These are phyloP conservation scores for Hypoxylon sp. DNA, from an alignment of 2,329 filamentous ascomycete genomes.

Conservation along the genomic window DNA sequence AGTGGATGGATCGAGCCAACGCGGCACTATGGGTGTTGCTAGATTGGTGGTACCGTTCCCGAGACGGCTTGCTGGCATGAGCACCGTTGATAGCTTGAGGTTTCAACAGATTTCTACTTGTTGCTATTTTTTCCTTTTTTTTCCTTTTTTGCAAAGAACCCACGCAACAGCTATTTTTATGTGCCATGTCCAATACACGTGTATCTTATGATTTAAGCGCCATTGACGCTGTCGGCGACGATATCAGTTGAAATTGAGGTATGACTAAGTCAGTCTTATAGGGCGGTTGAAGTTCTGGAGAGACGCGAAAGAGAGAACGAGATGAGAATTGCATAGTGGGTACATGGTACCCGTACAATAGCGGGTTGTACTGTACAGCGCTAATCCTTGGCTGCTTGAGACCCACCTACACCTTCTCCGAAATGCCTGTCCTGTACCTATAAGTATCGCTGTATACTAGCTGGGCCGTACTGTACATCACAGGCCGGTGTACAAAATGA, in stretches of 20 bases:
- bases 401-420: slow-evolving; percentile 38
- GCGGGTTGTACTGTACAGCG: slow-evolving; percentile 10
- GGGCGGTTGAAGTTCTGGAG: slow-evolving; percentile 6
- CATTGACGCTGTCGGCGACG: background rate
- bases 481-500: slow-evolving; percentile 24
- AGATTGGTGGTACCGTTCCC: slow-evolving; percentile 30
- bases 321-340: slow-evolving; percentile 5
- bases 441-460: slow-evolving; percentile 25
- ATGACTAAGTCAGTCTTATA: slow-evolving; percentile 1
- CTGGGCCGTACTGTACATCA: slow-evolving; percentile 25
- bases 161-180: background rate
- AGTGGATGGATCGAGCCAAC: slow-evolving; percentile 34
- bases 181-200: background rate
- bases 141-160: too few relatives aligned
- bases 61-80: slow-evolving; percentile 33
- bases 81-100: slow-evolving; percentile 16
- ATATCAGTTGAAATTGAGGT: slow-evolving; percentile 6
- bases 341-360: slow-evolving; percentile 4
- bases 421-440: slow-evolving; percentile 33
- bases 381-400: slow-evolving; percentile 18
- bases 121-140: background rate
- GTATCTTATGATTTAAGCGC: background rate
- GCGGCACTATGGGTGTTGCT: slow-evolving; percentile 32
- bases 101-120: background rate
- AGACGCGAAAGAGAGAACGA: background rate